A percentile compares a stretch with the other conserved stretches of the same genome.
Evolutionary conservation across 768 basidiomycete genomes (phyloP).

Genomic region (Mycena kentingensis): DNA sequence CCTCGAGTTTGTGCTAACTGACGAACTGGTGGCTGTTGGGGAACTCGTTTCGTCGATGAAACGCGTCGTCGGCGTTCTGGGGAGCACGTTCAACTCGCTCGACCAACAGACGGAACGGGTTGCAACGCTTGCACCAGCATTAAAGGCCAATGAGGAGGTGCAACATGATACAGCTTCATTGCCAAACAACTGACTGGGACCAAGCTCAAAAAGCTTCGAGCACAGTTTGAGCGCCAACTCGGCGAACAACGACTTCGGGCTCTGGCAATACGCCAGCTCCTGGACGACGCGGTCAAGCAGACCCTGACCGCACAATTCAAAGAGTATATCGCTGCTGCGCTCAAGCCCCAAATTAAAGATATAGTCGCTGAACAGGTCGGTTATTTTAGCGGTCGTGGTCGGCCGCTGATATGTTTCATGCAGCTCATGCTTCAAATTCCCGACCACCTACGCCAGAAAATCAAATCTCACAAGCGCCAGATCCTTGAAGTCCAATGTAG

Average conservation of each 20-base stretch:
- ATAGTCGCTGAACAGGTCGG: conserved; percentile 47
- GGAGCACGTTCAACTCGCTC: conserved; percentile 46
- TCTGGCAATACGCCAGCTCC: conserved; percentile 33
- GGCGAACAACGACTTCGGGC: conserved; percentile 40
- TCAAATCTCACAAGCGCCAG: conserved; percentile 43
- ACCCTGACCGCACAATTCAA: conserved; percentile 44
- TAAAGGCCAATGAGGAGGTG: conserved; percentile 49
- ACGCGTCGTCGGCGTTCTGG: conserved; percentile 40
- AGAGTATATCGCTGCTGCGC: conserved; percentile 34
- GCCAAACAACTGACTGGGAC: conserved; percentile 13
- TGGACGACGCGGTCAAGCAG: conserved; percentile 44
- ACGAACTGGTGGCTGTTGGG: conserved; percentile 45
- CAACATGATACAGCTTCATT: conserved; percentile 11
- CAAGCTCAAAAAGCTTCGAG: conserved; percentile 44
- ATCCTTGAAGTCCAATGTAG: conserved; percentile 45
- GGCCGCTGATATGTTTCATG: background rate
- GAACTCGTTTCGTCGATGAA: conserved; percentile 51
- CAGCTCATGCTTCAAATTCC: conserved; percentile 49
- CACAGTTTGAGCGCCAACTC: conserved; percentile 42
- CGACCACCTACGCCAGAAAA: conserved; percentile 40
- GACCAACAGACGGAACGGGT: conserved; percentile 48
- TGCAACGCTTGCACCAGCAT: conserved; percentile 44
- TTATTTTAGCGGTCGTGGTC: background rate
- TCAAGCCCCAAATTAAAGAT: conserved; percentile 41
- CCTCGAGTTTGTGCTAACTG: conserved; percentile 20